Conservation (phyloP, 768 basidiomycete species). For the Ramaria sp. region DNA sequence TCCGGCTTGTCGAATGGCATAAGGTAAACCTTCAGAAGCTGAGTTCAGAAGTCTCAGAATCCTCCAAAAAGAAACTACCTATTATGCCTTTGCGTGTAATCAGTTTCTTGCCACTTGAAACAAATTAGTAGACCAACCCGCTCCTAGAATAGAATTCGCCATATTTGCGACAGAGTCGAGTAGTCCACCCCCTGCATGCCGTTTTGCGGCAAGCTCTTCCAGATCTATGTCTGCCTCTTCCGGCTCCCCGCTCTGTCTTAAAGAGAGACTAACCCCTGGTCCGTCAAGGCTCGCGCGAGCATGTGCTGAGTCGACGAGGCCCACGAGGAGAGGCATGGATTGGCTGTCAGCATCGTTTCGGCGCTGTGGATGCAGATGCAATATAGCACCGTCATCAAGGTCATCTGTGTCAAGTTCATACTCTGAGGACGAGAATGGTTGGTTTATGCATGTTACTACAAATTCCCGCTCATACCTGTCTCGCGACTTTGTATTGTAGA, state of each 20-base stretch:
- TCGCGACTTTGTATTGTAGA: slow-evolving; percentile 65
- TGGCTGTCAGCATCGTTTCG: slow-evolving; percentile 31
- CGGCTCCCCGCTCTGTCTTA: slow-evolving; percentile 24
- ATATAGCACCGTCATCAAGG: slow-evolving; percentile 41
- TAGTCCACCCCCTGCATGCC: slow-evolving; percentile 60
- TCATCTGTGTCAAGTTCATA: slow-evolving; percentile 82
- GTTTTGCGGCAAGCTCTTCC: slow-evolving; percentile 61
- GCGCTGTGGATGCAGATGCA: slow-evolving; percentile 25
- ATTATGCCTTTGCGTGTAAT: slow-evolving; percentile 46
- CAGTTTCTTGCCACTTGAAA: background rate
- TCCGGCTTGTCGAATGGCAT: slow-evolving; percentile 89
- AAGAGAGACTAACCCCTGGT: slow-evolving; percentile 33
- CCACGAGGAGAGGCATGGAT: slow-evolving; percentile 67
- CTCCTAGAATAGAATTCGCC: slow-evolving; percentile 94
- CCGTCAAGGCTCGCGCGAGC: slow-evolving; percentile 47
- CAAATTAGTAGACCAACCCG: slow-evolving; percentile 41
- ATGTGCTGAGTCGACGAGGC: slow-evolving; percentile 56
- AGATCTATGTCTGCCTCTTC: slow-evolving; percentile 40
- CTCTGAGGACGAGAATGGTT: slow-evolving; percentile 32
- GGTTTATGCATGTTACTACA: too few relatives aligned
- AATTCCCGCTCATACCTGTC: background rate
- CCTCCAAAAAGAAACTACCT: slow-evolving; percentile 28
- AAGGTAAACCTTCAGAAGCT: slow-evolving; percentile 62
- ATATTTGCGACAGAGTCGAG: slow-evolving; percentile 81
- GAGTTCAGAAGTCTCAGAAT: background rate